phyloP scores from a whole-genome alignment of 495 filamentous ascomycete species.

The Antarctomyces pellizariae region DNA sequence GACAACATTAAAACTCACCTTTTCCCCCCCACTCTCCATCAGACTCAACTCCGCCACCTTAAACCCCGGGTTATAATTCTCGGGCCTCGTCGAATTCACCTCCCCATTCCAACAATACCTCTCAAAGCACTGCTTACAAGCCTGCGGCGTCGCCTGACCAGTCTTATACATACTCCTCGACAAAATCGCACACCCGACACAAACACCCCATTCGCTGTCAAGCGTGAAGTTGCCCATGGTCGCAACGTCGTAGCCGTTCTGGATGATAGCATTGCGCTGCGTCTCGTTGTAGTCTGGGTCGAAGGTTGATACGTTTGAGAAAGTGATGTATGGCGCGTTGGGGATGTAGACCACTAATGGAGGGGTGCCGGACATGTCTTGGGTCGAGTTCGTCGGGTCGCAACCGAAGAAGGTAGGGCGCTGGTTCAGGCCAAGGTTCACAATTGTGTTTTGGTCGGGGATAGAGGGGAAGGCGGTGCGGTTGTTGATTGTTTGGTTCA shows the following conservation, averaged over 20 bases:
- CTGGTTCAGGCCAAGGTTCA: conserved; percentile 67
- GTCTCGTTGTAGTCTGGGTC: conserved; percentile 31
- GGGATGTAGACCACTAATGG: conserved; percentile 82
- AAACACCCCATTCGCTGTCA: conserved; percentile 49
- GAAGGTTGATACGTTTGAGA: conserved; percentile 58
- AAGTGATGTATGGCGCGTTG: conserved; percentile 53
- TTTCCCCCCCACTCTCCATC: too few species aligned
- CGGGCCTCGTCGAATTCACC: conserved; percentile 18
- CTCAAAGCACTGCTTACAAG: conserved; percentile 51
- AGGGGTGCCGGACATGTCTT: conserved; percentile 11
- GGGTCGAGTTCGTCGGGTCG: conserved; percentile 42
- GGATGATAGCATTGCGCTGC: conserved; percentile 51
- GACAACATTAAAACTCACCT: too few species aligned
- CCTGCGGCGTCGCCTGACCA: conserved; percentile 32
- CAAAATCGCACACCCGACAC: conserved; percentile 80
- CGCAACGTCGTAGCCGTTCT: conserved; percentile 62
- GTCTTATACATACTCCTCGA: conserved; percentile 47
- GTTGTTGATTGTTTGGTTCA: conserved; percentile 29
- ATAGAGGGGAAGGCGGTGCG: conserved; percentile 66
- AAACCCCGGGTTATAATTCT: conserved; percentile 7
- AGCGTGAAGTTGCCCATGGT: conserved; percentile 60
- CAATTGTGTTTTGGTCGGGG: conserved; percentile 65
- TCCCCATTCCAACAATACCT: conserved; percentile 80
- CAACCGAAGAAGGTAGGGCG: conserved; percentile 89
- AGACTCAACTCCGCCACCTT: conserved; percentile 6